Conservation (phyloP, 192 early-diverging fungal species). For the Podila horticola region DNA sequence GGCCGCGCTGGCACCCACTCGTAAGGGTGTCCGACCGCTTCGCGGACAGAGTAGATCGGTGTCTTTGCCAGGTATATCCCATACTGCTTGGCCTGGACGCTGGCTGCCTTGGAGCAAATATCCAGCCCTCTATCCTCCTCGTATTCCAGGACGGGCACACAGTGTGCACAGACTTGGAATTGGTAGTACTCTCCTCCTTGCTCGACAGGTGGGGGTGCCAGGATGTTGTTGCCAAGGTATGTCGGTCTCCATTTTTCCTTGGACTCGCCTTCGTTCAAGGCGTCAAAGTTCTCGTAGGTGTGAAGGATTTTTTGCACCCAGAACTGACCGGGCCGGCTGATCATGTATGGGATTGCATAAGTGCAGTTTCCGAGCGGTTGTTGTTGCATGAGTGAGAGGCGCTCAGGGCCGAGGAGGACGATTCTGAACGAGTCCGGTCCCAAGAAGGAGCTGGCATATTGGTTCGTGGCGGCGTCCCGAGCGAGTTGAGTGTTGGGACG, state of each 20-base stretch:
- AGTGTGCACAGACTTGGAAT: slow-evolving; percentile 34
- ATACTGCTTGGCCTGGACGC: slow-evolving; percentile 18
- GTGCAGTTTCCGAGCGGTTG: slow-evolving; percentile 31
- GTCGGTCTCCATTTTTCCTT: slow-evolving; percentile 4
- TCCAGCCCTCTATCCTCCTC: slow-evolving; percentile 22
- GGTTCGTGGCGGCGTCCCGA: slow-evolving; percentile 10
- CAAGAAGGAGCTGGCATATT: slow-evolving; percentile 12
- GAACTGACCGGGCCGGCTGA: slow-evolving; percentile 43
- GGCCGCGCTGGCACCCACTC: slow-evolving; percentile 42
- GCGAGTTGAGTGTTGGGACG: not conserved
- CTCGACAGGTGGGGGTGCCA: slow-evolving; percentile 3
- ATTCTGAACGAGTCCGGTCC: slow-evolving; percentile 40
- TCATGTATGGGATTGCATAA: slow-evolving; percentile 39
- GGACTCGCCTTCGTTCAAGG: slow-evolving; percentile 16
- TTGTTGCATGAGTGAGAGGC: slow-evolving; percentile 37
- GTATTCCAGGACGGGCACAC: slow-evolving; percentile 12
- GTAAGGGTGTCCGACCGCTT: slow-evolving; percentile 28
- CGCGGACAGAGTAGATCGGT: slow-evolving; percentile 13
- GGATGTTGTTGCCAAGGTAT: slow-evolving; percentile 21
- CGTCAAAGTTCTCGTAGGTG: slow-evolving; percentile 23
- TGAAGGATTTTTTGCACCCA: slow-evolving; percentile 41
- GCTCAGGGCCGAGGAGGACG: slow-evolving; percentile 27
- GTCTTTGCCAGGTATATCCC: slow-evolving; percentile 19
- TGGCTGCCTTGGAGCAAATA: slow-evolving; percentile 4
- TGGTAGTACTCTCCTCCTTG: slow-evolving; percentile 6